phyloP scores from a whole-genome alignment of 2,329 filamentous ascomycete species.

The Phyllosticta paracitricarpa region DNA sequence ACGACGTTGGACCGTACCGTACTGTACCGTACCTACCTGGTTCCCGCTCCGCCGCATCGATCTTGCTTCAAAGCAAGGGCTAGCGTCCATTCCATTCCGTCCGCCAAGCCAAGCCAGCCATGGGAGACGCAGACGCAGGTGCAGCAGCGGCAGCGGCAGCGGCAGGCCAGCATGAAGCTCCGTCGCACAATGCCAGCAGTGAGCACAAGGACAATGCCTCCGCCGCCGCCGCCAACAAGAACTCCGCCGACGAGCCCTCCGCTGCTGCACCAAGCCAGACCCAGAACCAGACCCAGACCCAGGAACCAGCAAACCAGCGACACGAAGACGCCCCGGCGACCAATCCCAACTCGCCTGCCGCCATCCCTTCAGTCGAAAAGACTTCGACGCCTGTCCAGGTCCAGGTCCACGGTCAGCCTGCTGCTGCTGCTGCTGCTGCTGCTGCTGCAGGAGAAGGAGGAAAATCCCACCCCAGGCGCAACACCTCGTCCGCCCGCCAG shows the following conservation, averaged over 20 bases:
- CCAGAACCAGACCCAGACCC: background rate
- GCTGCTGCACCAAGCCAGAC: background rate
- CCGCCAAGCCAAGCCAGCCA: background rate
- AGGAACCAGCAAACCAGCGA: background rate
- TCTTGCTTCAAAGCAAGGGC: background rate
- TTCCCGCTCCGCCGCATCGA: background rate
- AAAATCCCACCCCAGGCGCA: conserved; percentile 8
- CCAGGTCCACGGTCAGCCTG: background rate
- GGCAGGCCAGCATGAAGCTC: background rate
- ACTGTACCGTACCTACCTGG: background rate
- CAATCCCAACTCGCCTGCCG: background rate
- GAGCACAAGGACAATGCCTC: too few relatives aligned
- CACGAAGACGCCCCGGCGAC: background rate
- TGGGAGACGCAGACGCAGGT: background rate
- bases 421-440: background rate
- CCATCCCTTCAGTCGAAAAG: background rate
- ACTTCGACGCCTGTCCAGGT: background rate
- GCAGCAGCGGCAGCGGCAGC: background rate
- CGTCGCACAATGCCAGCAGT: background rate
- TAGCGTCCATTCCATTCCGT: background rate
- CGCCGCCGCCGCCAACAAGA: background rate
- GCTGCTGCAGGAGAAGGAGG: background rate
- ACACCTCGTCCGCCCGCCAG: conserved; percentile 8
- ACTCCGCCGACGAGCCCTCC: background rate
- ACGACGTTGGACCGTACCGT: background rate